Conservation (phyloP, 768 basidiomycete species). For the Trametes elegans region DNA sequence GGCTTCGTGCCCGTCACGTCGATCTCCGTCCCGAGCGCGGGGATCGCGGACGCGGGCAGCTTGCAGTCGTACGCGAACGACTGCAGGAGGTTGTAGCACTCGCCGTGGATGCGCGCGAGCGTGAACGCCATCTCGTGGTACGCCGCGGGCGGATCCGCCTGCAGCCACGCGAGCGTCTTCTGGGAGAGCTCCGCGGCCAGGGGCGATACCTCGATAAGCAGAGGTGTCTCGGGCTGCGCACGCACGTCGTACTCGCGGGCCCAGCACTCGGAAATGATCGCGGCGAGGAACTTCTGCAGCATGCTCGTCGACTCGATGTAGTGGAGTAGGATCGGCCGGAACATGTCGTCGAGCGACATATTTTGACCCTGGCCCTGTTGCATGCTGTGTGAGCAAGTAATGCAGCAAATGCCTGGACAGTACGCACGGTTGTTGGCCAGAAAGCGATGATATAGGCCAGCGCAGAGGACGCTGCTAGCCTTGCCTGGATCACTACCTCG, state of each 20-base stretch:
- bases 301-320: constrained; percentile 88
- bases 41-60: constrained; percentile 75
- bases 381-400: neutral
- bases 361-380: constrained; percentile 25
- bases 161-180: constrained; percentile 72
- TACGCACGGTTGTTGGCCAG: constrained; percentile 63
- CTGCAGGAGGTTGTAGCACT: constrained; percentile 78
- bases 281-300: constrained; percentile 85
- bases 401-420: neutral
- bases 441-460: constrained; percentile 65
- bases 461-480: constrained; percentile 75
- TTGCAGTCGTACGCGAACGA: constrained; percentile 88
- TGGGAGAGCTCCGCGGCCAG: constrained; percentile 66
- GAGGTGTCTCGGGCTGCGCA: constrained; percentile 27
- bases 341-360: constrained; percentile 54
- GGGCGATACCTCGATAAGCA: constrained; percentile 53
- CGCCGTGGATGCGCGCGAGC: constrained; percentile 74
- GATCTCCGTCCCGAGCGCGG: constrained; percentile 72
- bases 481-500: constrained; percentile 76
- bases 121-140: constrained; percentile 91
- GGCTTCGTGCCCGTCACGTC: constrained; percentile 66
- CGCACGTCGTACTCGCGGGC: constrained; percentile 52
- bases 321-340: constrained; percentile 71
- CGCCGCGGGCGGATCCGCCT: constrained; percentile 67
- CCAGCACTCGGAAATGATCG: constrained; percentile 91